Conservation (phyloP, 805 yeast species). For the Wickerhamiella parazyma region DNA sequence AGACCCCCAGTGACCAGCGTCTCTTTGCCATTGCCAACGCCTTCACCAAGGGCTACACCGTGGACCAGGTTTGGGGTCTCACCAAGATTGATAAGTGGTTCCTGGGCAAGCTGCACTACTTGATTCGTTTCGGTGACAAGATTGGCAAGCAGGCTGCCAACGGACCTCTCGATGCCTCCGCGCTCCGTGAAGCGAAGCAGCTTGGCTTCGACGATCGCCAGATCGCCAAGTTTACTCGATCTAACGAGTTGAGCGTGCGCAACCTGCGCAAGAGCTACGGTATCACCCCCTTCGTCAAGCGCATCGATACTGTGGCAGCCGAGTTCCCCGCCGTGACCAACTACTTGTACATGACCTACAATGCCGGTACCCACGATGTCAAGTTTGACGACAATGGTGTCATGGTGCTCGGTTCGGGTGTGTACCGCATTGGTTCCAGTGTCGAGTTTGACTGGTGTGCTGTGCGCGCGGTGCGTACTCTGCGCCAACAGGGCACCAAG, state of each 20-base stretch:
- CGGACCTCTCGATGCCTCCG: slow-evolving; percentile 22
- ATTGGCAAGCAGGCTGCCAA: slow-evolving; percentile 17
- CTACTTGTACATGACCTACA: slow-evolving; percentile 88
- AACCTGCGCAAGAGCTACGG: slow-evolving; percentile 77
- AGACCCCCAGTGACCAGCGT: slow-evolving; percentile 95
- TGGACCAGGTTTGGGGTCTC: slow-evolving; percentile 79
- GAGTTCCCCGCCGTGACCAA: slow-evolving; percentile 96
- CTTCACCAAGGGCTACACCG: slow-evolving; percentile 72
- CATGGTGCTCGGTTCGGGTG: slow-evolving; percentile 96
- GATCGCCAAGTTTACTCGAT: slow-evolving; percentile 73
- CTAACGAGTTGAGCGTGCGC: slow-evolving; percentile 88
- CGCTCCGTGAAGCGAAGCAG: slow-evolving; percentile 77
- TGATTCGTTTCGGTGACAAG: slow-evolving; percentile 54
- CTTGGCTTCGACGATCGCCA: slow-evolving; percentile 95
- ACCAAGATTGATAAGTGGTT: slow-evolving; percentile 96
- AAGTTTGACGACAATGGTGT: slow-evolving; percentile 84
- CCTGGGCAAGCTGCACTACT: slow-evolving; percentile 66
- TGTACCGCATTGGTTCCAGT: slow-evolving; percentile 95
- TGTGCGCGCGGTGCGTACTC: slow-evolving; percentile 87
- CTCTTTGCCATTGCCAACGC: slow-evolving; percentile 95
- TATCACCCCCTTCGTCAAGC: slow-evolving; percentile 83
- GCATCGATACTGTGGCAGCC: slow-evolving; percentile 97
- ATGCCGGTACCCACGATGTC: slow-evolving; percentile 78
- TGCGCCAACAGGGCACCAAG: slow-evolving; percentile 72
- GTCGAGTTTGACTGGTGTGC: slow-evolving; percentile 99